Evolutionary conservation across 2,329 filamentous ascomycete genomes (phyloP), one percentile per base, ranked within the genome.

Genomic region (Fusarium keratoplasticum): DNA sequence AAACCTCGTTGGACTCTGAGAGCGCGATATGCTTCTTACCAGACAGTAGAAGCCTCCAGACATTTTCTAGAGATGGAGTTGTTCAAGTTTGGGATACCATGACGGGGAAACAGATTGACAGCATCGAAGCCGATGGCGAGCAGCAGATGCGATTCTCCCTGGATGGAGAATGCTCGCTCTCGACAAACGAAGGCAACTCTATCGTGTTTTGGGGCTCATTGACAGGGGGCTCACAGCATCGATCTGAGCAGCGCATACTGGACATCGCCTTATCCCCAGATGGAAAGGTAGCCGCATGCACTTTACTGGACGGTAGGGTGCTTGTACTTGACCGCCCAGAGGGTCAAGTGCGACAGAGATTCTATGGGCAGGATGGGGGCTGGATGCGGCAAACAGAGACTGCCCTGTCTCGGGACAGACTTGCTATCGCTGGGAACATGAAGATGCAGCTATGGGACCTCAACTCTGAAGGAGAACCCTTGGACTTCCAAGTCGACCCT

Each of bases 101-200:
- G 25, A 42, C 57, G 10, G 57, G 57, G 4, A 27, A 42, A 22
- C 25, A 29, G 22, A 20, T 4, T 4, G 22, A 29, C 13, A 42
- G 5, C 25, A 0, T 42, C 57, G 25, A 40, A n/a, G 3, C 5
- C 16, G 13, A 42, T n/a, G 35, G 38, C 1, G 14, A 25, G 6
- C 1, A 29, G 6, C 0, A 22, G 0, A 18, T 29, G 6, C 3
- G 4, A 11, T n/a, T 59, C 36, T 59, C 57, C 6, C 11, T 6
- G n/a, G 36, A 59, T 20, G 57, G 57, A 22, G 22, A 20, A 29
- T 42, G 22, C 16, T 38, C 18, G 6, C 22, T 29, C 18, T 27
- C 35, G 5, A 58, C 7, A 25, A 18, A 18, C 0, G 2, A 6
- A 0, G 5, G 13, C 8, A 14, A 3, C 4, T 6, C 14, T 6